Evolutionary conservation across 805 yeast species (phyloP).

Genomic region (Metschnikowia shivogae): DNA sequence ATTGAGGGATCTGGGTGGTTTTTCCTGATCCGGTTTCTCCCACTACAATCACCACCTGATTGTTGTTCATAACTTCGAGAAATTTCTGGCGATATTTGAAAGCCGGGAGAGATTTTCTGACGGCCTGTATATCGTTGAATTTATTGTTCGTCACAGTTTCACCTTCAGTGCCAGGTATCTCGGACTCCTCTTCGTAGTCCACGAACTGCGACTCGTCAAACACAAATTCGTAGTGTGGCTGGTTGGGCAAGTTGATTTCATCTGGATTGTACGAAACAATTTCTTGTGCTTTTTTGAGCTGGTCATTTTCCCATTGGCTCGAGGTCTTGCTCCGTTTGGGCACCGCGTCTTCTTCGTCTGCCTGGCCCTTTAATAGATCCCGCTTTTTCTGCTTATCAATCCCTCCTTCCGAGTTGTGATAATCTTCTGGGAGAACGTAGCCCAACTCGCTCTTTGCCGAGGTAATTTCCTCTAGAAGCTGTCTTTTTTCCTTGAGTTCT

Average conservation of each 20-base stretch:
- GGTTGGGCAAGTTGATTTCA: conserved; percentile 39
- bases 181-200: conserved; percentile 47
- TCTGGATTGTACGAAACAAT: conserved; percentile 26
- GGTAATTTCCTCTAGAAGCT: conserved; percentile 7
- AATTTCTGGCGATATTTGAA: conserved; percentile 58
- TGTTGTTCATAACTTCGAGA: conserved; percentile 51
- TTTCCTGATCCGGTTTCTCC: conserved; percentile 95
- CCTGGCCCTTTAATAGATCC: conserved; percentile 38
- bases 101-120: conserved; percentile 71
- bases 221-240: conserved; percentile 63
- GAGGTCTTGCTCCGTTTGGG: conserved; percentile 19
- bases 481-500: conserved; percentile 10
- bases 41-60: conserved; percentile 71
- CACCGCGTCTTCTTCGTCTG: conserved; percentile 16
- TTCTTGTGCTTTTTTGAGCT: conserved; percentile 39
- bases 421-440: conserved; percentile 49
- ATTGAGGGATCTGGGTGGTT: conserved; percentile 91
- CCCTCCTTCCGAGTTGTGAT: conserved; percentile 47
- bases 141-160: conserved; percentile 7
- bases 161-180: conserved; percentile 25
- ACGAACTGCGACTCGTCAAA: conserved; percentile 64
- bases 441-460: background rate
- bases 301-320: conserved; percentile 53
- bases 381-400: conserved; percentile 54
- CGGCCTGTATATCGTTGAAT: conserved; percentile 37